These are phyloP conservation scores for Helichrysum umbraculigerum DNA, from an alignment of 129 eudicot genomes.

Conservation along the genomic window DNA sequence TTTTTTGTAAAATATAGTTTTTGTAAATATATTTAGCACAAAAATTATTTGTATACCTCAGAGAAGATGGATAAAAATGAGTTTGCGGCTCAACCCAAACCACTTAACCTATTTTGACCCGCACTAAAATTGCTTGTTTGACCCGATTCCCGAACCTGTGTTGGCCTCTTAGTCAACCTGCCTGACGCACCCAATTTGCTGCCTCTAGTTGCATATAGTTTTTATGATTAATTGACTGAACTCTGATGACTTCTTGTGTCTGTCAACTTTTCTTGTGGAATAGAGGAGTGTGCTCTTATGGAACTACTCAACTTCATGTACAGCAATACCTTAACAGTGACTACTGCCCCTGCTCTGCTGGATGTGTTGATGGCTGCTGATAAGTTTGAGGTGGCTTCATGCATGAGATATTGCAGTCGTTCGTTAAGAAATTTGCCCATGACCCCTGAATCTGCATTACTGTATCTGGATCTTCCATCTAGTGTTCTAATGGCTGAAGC, in stretches of 20 bases:
- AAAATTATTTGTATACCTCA: background rate
- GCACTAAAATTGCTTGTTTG: background rate
- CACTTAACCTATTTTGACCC: background rate
- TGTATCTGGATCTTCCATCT: conserved; percentile 72
- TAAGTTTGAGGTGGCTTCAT: conserved; percentile 75
- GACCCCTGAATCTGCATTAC: conserved; percentile 79
- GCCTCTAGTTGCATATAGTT: background rate
- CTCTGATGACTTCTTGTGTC: background rate
- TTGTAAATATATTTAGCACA: background rate
- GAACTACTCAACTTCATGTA: conserved; percentile 84
- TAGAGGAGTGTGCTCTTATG: conserved; percentile 85
- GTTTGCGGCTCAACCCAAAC: background rate
- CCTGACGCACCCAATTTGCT: background rate
- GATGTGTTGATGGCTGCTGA: conserved; percentile 86
- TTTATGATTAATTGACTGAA: background rate
- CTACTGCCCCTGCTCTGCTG: conserved; percentile 58
- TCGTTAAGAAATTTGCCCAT: conserved; percentile 59
- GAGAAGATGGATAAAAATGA: background rate
- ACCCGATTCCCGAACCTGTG: background rate
- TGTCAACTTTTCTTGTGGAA: conserved; percentile 25
- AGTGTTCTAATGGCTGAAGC: conserved; percentile 80
- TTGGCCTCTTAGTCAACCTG: background rate
- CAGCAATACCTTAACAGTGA: conserved; percentile 63
- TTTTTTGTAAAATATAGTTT: background rate
- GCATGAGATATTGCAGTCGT: conserved; percentile 76